phyloP scores from a whole-genome alignment of 306 rosid genomes.

The Ormosia emarginata region DNA sequence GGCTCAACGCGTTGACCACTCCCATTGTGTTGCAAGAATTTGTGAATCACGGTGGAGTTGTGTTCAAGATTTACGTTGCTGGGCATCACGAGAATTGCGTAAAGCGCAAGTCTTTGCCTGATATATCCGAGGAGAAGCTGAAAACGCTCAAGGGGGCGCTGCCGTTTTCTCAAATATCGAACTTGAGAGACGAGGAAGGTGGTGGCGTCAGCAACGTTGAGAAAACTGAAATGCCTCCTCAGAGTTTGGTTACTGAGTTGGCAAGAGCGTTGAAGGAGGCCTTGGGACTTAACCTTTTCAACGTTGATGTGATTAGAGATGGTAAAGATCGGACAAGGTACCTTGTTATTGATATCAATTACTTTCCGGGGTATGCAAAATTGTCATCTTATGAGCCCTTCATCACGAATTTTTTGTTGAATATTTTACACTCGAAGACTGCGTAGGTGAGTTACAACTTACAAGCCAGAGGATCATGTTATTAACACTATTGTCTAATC shows the following conservation, averaged over 20 bases:
- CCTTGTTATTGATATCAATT: slow-evolving; percentile 64
- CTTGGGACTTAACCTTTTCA: slow-evolving; percentile 58
- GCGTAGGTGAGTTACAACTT: not conserved
- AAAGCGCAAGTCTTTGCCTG: slow-evolving; percentile 52
- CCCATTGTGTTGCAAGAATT: slow-evolving; percentile 61
- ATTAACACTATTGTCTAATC: not conserved
- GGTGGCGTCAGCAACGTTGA: not conserved
- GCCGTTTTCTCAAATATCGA: slow-evolving; percentile 53
- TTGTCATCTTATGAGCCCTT: slow-evolving; percentile 44
- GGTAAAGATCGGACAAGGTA: slow-evolving; percentile 26
- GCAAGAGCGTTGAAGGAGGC: slow-evolving; percentile 37
- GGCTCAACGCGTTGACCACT: slow-evolving; percentile 24
- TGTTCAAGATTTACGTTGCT: slow-evolving; percentile 70
- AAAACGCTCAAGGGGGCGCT: slow-evolving; percentile 16
- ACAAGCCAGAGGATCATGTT: not conserved
- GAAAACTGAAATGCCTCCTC: slow-evolving; percentile 40
- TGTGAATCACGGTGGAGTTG: slow-evolving; percentile 67
- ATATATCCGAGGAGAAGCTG: slow-evolving; percentile 29
- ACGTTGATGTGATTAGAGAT: slow-evolving; percentile 63
- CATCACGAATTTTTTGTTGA: slow-evolving; percentile 50
- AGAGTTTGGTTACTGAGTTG: slow-evolving; percentile 33
- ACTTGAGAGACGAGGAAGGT: not conserved
- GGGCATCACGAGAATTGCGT: slow-evolving; percentile 52
- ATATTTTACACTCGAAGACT: slow-evolving; percentile 6
- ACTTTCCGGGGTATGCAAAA: slow-evolving; percentile 74